Conservation (phyloP, 1,284 basidiomycete genomes). For the Moniliella sp. region DNA sequence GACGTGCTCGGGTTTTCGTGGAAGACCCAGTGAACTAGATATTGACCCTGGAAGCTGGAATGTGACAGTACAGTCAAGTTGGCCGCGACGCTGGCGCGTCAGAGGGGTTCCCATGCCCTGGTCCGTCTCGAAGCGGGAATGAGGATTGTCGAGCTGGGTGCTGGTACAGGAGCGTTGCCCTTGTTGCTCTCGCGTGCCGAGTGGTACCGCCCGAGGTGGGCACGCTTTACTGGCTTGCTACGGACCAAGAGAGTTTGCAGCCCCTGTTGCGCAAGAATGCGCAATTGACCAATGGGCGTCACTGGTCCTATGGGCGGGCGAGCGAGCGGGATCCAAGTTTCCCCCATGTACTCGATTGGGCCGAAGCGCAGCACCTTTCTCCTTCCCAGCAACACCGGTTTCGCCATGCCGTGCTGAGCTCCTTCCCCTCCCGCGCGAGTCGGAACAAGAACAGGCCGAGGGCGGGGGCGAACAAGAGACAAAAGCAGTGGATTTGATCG, state of each 20-base stretch:
- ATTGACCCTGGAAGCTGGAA: no score
- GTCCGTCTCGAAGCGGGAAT: not conserved
- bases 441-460: no score
- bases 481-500: slow-evolving; percentile 8
- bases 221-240: not conserved
- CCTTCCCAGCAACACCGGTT: no score
- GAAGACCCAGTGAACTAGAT: not conserved
- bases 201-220: not conserved
- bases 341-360: no score
- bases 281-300: no score
- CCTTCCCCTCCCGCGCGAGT: no score
- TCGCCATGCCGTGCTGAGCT: no score
- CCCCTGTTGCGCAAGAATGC: not conserved
- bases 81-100: not conserved
- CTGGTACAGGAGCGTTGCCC: not conserved
- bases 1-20: not conserved
- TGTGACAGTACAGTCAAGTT: not conserved
- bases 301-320: no score
- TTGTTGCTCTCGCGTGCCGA: not conserved
- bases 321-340: no score
- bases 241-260: not conserved
- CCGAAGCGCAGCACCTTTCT: no score
- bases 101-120: not conserved
- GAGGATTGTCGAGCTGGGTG: not conserved
- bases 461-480: no score